These are phyloP conservation scores for Pistacia atlantica DNA, from an alignment of 345 rosid species.

Conservation along the genomic window DNA sequence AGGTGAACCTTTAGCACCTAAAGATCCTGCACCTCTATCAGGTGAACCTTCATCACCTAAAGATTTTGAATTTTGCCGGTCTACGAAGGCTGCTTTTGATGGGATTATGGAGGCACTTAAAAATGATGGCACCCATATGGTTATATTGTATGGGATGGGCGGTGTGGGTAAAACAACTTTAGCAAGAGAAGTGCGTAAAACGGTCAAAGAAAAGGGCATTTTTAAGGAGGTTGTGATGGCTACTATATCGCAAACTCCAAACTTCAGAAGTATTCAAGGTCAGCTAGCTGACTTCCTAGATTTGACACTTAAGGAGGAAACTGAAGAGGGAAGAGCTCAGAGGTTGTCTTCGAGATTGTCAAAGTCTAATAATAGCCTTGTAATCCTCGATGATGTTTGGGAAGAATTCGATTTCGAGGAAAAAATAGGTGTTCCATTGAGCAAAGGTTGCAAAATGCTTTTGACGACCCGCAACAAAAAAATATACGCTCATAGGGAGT, in stretches of 20 bases:
- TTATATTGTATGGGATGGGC: constrained; percentile 20
- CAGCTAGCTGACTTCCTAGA: constrained; percentile 2
- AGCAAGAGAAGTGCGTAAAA: neutral
- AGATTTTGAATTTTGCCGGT: neutral
- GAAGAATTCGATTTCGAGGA: too few relatives aligned
- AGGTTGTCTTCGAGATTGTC: neutral
- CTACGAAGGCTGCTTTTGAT: neutral
- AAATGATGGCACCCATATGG: neutral
- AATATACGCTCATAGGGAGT: neutral
- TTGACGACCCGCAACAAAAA: neutral
- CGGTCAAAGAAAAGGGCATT: neutral
- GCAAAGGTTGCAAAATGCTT: constrained; percentile 10
- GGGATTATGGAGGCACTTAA: constrained; percentile 1
- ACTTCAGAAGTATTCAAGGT: constrained; percentile 12
- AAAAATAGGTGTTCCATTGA: too few relatives aligned
- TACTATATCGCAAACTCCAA: neutral
- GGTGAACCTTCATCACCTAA: neutral
- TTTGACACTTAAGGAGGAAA: neutral
- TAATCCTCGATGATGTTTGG: too few relatives aligned
- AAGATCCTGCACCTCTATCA: neutral
- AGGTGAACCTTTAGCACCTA: neutral
- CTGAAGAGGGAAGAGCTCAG: neutral
- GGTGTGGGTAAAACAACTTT: constrained; percentile 13
- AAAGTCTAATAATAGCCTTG: neutral
- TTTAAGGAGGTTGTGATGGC: constrained; percentile 5